Conservation (phyloP, 75 land plant species). For the Isoetes taiwanensis region DNA sequence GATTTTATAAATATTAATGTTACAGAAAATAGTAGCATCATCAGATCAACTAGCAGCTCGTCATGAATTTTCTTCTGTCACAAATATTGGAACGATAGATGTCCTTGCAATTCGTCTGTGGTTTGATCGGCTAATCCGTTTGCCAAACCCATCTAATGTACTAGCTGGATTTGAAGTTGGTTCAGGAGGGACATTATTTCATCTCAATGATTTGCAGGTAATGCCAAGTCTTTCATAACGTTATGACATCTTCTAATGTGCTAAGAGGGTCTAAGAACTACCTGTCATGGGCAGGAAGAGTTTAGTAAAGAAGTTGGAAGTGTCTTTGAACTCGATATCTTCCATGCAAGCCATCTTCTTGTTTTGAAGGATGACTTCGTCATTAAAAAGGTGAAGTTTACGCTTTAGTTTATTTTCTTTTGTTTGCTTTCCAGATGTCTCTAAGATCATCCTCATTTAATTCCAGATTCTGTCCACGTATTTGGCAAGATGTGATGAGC, state of each 20-base stretch:
- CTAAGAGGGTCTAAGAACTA: not conserved
- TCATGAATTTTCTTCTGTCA: constrained; percentile 18
- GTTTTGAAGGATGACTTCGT: constrained; percentile 20
- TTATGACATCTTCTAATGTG: not conserved
- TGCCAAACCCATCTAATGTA: constrained; percentile 28
- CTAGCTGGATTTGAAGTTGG: constrained; percentile 32
- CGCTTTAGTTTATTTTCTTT: not conserved
- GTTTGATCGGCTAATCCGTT: constrained; percentile 14
- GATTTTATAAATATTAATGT: not conserved
- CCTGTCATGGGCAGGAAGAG: constrained; percentile 12
- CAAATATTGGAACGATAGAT: constrained; percentile 28
- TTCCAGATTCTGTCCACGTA: constrained; percentile 17
- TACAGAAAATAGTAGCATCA: constrained; percentile 33
- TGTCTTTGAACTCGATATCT: constrained; percentile 32
- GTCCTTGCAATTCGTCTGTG: constrained; percentile 28
- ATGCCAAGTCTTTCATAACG: not conserved
- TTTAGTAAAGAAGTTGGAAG: constrained; percentile 20
- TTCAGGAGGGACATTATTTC: constrained; percentile 28
- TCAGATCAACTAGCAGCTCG: constrained; percentile 12
- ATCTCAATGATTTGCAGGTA: constrained; percentile 29
- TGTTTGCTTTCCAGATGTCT: too few relatives aligned
- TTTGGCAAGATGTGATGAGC: constrained; percentile 16
- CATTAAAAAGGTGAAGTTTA: constrained; percentile 17
- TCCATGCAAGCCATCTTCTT: constrained; percentile 30
- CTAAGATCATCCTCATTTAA: too few relatives aligned